Evolutionary conservation across 2,329 filamentous ascomycete species (phyloP).

Genomic region (Colletotrichum sp.): DNA sequence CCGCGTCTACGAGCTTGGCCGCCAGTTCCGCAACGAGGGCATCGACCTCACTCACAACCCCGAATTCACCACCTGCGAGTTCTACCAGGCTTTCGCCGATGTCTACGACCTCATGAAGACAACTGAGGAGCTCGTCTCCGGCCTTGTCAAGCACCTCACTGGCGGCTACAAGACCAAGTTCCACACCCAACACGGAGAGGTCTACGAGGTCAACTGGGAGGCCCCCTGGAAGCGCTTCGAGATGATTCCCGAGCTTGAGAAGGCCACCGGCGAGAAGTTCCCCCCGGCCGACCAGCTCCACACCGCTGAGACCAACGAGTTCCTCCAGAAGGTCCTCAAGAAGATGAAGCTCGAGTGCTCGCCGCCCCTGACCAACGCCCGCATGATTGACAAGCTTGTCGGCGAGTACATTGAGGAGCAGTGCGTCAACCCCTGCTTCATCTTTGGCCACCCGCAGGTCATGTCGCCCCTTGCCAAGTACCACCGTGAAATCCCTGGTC

Average conservation of each 20-base stretch:
- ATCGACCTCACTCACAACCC: slow-evolving; percentile 96
- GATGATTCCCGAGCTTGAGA: slow-evolving; percentile 94
- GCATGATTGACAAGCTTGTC: slow-evolving; percentile 95
- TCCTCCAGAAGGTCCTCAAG: slow-evolving; percentile 82
- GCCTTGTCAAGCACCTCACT: slow-evolving; percentile 86
- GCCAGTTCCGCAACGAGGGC: slow-evolving; percentile 94
- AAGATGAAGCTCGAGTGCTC: slow-evolving; percentile 92
- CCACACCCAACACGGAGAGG: slow-evolving; percentile 84
- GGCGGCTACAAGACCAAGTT: slow-evolving; percentile 87
- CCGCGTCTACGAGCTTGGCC: slow-evolving; percentile 93
- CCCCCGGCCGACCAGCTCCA: slow-evolving; percentile 88
- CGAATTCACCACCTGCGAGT: slow-evolving; percentile 97
- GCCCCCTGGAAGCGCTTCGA: slow-evolving; percentile 91
- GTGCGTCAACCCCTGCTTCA: slow-evolving; percentile 82
- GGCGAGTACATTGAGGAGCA: slow-evolving; percentile 95
- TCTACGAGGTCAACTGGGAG: slow-evolving; percentile 94
- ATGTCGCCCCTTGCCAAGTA: slow-evolving; percentile 90
- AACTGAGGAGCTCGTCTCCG: slow-evolving; percentile 92
- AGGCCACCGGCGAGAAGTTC: slow-evolving; percentile 91
- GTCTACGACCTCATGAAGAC: slow-evolving; percentile 87
- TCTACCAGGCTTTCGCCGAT: slow-evolving; percentile 94
- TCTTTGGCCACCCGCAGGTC: slow-evolving; percentile 67
- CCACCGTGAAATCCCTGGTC: slow-evolving; percentile 79
- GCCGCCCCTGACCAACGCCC: slow-evolving; percentile 88
- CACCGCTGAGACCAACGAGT: slow-evolving; percentile 86